Evolutionary conservation across 768 basidiomycete species (phyloP), one percentile per base, ranked within the genome.

Genomic region (Nidularia pulvinata): DNA sequence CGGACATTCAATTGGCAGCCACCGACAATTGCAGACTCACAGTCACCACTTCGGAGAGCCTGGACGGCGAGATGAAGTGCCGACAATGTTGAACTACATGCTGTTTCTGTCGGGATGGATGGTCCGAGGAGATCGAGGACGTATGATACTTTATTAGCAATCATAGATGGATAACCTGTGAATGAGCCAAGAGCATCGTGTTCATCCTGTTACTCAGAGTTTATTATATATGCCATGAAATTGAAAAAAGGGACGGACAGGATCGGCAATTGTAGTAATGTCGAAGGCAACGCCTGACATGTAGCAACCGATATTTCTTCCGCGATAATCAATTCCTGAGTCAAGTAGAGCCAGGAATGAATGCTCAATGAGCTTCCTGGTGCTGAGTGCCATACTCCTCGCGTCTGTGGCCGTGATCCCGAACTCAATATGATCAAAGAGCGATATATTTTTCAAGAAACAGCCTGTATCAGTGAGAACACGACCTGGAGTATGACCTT

Each of bases 61-160:
- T 75, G 73, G 1, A 80, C 66, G 2, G 76, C 81, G 14, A 82
- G 69, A 61, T 83, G 80, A 46, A 78, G 65, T 2, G 77, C 77
- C 5, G 68, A 73, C n/a, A 76, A 61, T 13, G 69, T 71, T 16
- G 79, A 81, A 35, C 77, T 80, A 56, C 81, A 82, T 1, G 78
- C 78, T 0, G 77, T 80, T 54, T 83, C 80, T 0, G 74, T 58
- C 5, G 79, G 75, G 34, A 82, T 54, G 4, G 81, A 83, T 10
- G 81, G 82, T 10, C 80, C 80, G 2, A 61, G 46, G 10, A 73
- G 55, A 54, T 75, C 71, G 7, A 77, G 60, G 51, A 73, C 69
- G 55, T 78, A 75, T 1, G 77, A 75, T 36, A 78, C 62, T 34
- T 65, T 61, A 60, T 77, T 78, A 16, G 77, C 73, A 5, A 77